A percentile compares a stretch with the other conserved stretches of the same genome.
Conservation (phyloP, 306 rosid species). For the Cicer arietinum region DNA sequence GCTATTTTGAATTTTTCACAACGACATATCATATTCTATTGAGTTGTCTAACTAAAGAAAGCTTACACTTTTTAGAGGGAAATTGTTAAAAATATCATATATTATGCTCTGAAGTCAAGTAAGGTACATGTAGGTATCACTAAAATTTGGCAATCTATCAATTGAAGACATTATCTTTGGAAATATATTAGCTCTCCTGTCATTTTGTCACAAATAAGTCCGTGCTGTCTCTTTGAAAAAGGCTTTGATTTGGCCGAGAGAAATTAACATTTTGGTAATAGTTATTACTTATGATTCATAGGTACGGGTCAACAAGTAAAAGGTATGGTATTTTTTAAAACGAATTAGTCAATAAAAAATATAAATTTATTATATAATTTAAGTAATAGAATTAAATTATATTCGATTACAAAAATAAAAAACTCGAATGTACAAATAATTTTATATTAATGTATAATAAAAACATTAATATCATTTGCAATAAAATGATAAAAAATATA, state of each 20-base stretch:
- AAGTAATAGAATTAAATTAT: too few species aligned
- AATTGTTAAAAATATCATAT: slow-evolving; percentile 17
- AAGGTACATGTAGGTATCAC: slow-evolving; percentile 41
- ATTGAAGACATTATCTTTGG: slow-evolving; percentile 50
- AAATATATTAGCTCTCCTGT: slow-evolving; percentile 24
- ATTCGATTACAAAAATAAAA: too few species aligned
- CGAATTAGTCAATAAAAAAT: too few species aligned
- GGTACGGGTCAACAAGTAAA: too few species aligned
- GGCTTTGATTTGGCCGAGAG: background rate
- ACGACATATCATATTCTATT: slow-evolving; percentile 10
- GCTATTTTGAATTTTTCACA: slow-evolving; percentile 47
- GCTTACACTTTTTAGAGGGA: slow-evolving; percentile 21
- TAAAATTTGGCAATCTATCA: slow-evolving; percentile 46
- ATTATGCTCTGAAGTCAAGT: slow-evolving; percentile 47
- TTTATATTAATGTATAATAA: too few species aligned
- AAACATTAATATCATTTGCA: too few species aligned
- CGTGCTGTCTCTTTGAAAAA: background rate
- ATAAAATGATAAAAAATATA: too few species aligned
- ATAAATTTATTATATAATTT: too few species aligned
- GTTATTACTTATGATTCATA: slow-evolving; percentile 4
- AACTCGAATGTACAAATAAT: too few species aligned
- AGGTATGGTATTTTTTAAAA: too few species aligned
- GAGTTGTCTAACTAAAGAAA: slow-evolving; percentile 28
- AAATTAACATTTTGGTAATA: background rate
- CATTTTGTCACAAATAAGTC: slow-evolving; percentile 3